These are phyloP conservation scores for Acidomyces sp. DNA, from an alignment of 495 filamentous ascomycete species.

Conservation along the genomic window DNA sequence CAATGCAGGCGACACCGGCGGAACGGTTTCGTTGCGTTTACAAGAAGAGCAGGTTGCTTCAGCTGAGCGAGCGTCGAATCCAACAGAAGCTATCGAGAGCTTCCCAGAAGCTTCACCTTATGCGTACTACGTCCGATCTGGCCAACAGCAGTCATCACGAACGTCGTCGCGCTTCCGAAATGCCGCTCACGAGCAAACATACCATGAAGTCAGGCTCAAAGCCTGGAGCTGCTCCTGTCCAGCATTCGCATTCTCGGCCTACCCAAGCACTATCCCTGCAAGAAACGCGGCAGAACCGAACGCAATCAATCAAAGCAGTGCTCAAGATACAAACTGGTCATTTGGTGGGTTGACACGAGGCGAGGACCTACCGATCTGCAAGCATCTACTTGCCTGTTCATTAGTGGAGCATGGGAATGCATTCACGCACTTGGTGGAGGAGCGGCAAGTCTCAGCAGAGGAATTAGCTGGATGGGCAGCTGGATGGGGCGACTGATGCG, in stretches of 20 bases:
- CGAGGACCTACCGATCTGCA: slow-evolving; percentile 52
- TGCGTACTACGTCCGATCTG: slow-evolving; percentile 33
- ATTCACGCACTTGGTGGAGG: slow-evolving; percentile 42
- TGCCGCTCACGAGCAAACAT: slow-evolving; percentile 20
- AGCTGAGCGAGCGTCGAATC: too few species aligned
- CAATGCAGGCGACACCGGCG: neutral
- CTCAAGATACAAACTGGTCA: slow-evolving; percentile 4
- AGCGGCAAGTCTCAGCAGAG: slow-evolving; percentile 41
- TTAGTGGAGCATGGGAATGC: slow-evolving; percentile 56
- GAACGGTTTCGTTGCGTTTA: too few species aligned
- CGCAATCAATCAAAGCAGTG: neutral
- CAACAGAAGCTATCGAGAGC: too few species aligned
- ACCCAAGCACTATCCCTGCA: slow-evolving; percentile 29
- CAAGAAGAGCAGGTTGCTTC: too few species aligned
- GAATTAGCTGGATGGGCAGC: slow-evolving; percentile 69
- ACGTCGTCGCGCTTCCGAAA: slow-evolving; percentile 10
- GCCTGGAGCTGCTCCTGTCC: slow-evolving; percentile 91
- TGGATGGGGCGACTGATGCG: slow-evolving; percentile 35
- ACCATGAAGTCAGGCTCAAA: slow-evolving; percentile 55
- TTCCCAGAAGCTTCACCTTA: too few species aligned
- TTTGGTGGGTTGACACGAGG: slow-evolving; percentile 42
- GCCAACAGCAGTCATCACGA: slow-evolving; percentile 16
- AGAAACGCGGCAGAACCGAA: neutral
- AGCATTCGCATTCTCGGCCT: slow-evolving; percentile 60
- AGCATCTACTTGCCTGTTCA: slow-evolving; percentile 78